phyloP scores from a whole-genome alignment of 176 grass and related monocot species.

The Zoysia japonica region DNA sequence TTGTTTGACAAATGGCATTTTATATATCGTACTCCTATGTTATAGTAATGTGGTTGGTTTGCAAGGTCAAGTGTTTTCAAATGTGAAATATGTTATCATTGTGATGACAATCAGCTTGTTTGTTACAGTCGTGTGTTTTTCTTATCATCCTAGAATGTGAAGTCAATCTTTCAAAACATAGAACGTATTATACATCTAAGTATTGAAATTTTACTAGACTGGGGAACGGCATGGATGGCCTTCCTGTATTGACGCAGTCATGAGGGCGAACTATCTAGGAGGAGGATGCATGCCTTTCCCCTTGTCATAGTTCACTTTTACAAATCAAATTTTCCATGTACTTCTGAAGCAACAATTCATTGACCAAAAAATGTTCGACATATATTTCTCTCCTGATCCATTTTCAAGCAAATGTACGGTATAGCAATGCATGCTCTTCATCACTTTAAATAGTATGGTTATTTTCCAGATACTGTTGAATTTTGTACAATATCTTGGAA shows the following conservation, averaged over 20 bases:
- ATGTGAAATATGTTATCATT: neutral
- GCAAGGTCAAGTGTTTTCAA: too few relatives aligned
- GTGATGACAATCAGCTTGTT: neutral
- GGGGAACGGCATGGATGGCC: neutral
- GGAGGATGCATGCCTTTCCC: neutral
- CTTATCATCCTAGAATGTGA: neutral
- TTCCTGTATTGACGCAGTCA: neutral
- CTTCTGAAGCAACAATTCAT: neutral
- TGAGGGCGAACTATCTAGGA: neutral
- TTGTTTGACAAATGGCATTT: neutral
- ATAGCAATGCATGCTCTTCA: constrained; percentile 1
- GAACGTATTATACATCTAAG: neutral
- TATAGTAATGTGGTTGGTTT: neutral
- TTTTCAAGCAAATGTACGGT: neutral
- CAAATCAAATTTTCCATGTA: neutral
- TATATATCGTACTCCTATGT: too few relatives aligned
- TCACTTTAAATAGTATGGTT: neutral
- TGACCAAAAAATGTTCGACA: neutral
- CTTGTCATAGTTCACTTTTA: neutral
- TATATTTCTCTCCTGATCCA: neutral
- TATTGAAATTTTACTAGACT: constrained; percentile 1
- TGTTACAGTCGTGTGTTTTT: neutral
- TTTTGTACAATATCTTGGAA: constrained; percentile 51
- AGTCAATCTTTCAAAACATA: neutral
- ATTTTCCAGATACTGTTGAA: constrained; percentile 46